Conservation (phyloP, 2,329 filamentous ascomycete genomes). For the Exophiala phaeomuriformis region DNA sequence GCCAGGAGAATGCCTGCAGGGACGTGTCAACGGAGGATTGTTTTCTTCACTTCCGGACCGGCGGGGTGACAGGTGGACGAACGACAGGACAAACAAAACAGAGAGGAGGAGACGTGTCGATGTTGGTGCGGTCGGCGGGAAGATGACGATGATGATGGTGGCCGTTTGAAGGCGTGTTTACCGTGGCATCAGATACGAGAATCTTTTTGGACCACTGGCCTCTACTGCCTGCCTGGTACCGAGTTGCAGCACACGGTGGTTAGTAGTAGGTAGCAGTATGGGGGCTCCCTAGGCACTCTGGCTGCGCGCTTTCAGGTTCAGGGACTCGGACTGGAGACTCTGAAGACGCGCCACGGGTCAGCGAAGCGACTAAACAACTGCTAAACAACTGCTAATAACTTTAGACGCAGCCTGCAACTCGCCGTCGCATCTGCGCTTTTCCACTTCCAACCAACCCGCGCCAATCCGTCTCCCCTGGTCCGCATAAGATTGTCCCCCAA, state of each 20-base stretch:
- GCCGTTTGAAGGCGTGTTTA: constrained; percentile 7
- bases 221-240: not conserved
- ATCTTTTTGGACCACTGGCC: constrained; percentile 9
- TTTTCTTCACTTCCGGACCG: not conserved
- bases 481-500: constrained; percentile 13
- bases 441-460: constrained; percentile 11
- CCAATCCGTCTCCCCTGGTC: constrained; percentile 11
- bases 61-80: constrained; percentile 2
- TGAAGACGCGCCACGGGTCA: constrained; percentile 1
- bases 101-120: not conserved
- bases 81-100: constrained; percentile 5
- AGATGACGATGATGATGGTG: constrained; percentile 1
- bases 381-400: not conserved
- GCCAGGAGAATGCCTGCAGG: constrained; percentile 6
- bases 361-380: not conserved
- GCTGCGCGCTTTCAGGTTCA: constrained; percentile 7
- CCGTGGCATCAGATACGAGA: constrained; percentile 12
- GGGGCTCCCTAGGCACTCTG: no score
- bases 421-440: constrained; percentile 7
- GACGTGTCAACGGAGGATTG: constrained; percentile 18
- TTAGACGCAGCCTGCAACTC: not conserved
- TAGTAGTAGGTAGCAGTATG: no score
- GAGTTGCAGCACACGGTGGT: not conserved
- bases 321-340: constrained; percentile 1
- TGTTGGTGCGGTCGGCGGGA: not conserved